Conservation (phyloP, 176 grass and related monocot genomes). For the maize (Zea mays) region Zm-B73-REFERENCE-NAM-5.0 NC_050100.1:91880001-91880500, state of each 20-base stretch:
- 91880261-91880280: constrained; percentile 58
- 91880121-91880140: constrained; percentile 75
- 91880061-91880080: constrained; percentile 66
- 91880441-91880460: constrained; percentile 64
- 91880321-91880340: constrained; percentile 88
- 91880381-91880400: constrained; percentile 62
- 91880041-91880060: constrained; percentile 66
- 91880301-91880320: constrained; percentile 66
- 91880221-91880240: constrained; percentile 39
- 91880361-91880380: constrained; percentile 35
- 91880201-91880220: constrained; percentile 67
- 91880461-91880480: constrained; percentile 31
- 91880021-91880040: constrained; percentile 88
- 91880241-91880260: constrained; percentile 61
- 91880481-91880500: neutral
- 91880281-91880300: constrained; percentile 76
- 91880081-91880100: constrained; percentile 69
- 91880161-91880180: constrained; percentile 62
- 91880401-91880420: constrained; percentile 70
- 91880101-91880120: constrained; percentile 89
- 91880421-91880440: constrained; percentile 74
- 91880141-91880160: constrained; percentile 86
- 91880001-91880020: constrained; percentile 66
- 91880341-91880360: constrained; percentile 39
- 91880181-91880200: constrained; percentile 70